Evolutionary conservation across 192 early-diverging fungal genomes (phyloP).

Genomic region (Entomortierella chlamydospora): DNA sequence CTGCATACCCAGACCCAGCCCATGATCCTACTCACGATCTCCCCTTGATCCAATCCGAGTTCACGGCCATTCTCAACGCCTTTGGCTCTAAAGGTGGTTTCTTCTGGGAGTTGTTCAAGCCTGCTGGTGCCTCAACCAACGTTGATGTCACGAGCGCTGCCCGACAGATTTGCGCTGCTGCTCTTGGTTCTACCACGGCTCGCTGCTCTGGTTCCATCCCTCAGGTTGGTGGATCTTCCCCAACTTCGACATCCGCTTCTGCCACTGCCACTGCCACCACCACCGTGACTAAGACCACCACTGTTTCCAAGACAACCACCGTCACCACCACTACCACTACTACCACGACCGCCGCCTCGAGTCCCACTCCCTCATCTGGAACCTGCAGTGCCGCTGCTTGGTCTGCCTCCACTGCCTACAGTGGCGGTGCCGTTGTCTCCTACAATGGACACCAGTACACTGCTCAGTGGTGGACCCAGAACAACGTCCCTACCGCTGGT

Average conservation of each 20-base stretch:
- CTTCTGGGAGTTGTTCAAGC: conserved; percentile 54
- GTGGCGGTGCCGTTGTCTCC: conserved; percentile 52
- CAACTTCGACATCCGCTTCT: conserved; percentile 1
- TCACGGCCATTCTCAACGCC: conserved; percentile 21
- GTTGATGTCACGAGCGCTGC: conserved; percentile 28
- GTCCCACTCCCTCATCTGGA: conserved; percentile 7
- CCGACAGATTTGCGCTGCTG: conserved; percentile 51
- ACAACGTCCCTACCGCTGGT: conserved; percentile 35
- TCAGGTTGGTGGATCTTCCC: conserved; percentile 1
- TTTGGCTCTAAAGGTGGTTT: conserved; percentile 40
- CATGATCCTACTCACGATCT: conserved; percentile 48
- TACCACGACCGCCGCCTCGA: conserved; percentile 5
- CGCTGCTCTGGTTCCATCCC: conserved; percentile 50
- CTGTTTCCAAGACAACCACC: too few relatives aligned
- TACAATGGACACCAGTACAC: conserved; percentile 61
- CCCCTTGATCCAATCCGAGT: conserved; percentile 46
- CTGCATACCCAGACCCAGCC: conserved; percentile 38
- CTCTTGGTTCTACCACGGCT: conserved; percentile 38
- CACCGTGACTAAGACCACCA: too few relatives aligned
- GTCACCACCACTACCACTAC: conserved; percentile 1
- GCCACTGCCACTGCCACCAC: not conserved
- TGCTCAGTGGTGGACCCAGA: conserved; percentile 57
- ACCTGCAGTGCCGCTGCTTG: conserved; percentile 55
- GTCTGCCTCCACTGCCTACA: conserved; percentile 42
- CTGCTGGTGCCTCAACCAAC: conserved; percentile 15